A percentile compares a stretch with the other conserved stretches of the same genome.
Conservation (phyloP, 164 flowering plant species). For the Brasenia schreberi region DNA sequence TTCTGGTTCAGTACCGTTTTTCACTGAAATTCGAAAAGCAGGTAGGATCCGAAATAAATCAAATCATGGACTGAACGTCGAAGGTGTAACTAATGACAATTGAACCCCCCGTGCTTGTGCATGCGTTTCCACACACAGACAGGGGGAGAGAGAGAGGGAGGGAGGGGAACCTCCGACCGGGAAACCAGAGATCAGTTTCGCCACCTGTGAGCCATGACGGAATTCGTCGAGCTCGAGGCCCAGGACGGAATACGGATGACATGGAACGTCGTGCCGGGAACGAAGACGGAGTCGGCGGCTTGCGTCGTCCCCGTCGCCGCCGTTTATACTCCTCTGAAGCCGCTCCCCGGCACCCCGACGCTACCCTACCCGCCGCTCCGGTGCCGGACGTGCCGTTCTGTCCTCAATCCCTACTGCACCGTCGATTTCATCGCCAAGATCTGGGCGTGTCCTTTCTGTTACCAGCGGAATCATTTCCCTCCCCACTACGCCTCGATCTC, state of each 20-base stretch:
- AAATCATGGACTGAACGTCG: no score
- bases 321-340: conserved; percentile 71
- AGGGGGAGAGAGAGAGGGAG: not conserved
- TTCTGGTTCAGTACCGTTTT: no score
- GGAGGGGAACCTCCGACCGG: not conserved
- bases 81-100: no score
- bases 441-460: conserved; percentile 94
- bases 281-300: conserved; percentile 49
- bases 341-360: conserved; percentile 26
- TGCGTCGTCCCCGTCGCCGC: conserved; percentile 71
- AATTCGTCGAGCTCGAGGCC: conserved; percentile 60
- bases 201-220: conserved; percentile 33
- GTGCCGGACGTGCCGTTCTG: conserved; percentile 78
- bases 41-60: no score
- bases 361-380: conserved; percentile 74
- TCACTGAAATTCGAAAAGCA: no score
- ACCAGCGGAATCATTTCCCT: conserved; percentile 78
- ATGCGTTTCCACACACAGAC: no score
- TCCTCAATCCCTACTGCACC: conserved; percentile 73
- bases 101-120: no score
- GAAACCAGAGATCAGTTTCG: not conserved
- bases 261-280: conserved; percentile 91
- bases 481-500: conserved; percentile 55
- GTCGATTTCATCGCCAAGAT: conserved; percentile 78
- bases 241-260: conserved; percentile 89